phyloP scores from a whole-genome alignment of 208 protist genomes.

The Trypanosoma conorhini region DNA sequence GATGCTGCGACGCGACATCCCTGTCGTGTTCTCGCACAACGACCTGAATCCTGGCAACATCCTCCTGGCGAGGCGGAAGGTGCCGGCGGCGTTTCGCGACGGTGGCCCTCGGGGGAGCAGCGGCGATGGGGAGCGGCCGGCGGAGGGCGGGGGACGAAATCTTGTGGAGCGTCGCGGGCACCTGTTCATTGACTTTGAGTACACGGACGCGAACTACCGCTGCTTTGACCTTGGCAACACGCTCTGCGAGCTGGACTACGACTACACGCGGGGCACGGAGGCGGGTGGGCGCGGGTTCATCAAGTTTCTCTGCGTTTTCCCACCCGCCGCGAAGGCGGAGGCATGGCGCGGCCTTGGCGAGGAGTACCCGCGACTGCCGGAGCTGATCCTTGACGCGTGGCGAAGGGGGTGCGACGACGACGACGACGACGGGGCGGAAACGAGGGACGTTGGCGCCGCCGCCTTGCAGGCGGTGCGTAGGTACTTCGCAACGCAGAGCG shows the following conservation, averaged over 20 bases:
- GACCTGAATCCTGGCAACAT: conserved; percentile 87
- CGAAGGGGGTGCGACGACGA: conserved; percentile 7
- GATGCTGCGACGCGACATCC: conserved; percentile 40
- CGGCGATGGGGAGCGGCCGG: conserved; percentile 52
- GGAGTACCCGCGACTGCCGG: conserved; percentile 72
- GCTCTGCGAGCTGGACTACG: conserved; percentile 85
- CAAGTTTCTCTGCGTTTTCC: conserved; percentile 71
- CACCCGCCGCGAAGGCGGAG: conserved; percentile 42
- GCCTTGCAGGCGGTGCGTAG: conserved; percentile 21
- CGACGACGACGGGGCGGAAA: neutral
- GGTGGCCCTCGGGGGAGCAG: conserved; percentile 16
- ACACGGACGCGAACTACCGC: conserved; percentile 84
- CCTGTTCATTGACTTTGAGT: conserved; percentile 88
- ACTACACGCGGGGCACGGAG: conserved; percentile 75
- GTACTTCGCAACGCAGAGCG: conserved; percentile 26
- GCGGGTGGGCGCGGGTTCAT: conserved; percentile 74
- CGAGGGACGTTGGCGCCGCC: conserved; percentile 7
- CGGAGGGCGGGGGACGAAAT: conserved; percentile 51
- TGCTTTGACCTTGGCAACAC: conserved; percentile 86
- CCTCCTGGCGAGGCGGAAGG: conserved; percentile 42
- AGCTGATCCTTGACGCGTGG: conserved; percentile 74
- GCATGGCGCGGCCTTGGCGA: conserved; percentile 53
- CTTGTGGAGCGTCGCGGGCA: conserved; percentile 75
- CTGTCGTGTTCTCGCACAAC: conserved; percentile 84
- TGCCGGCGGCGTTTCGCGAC: conserved; percentile 2